Percentiles rank a stretch among this genome's conserved stretches.
Evolutionary conservation across 331 rosid species (phyloP).

Genomic region (Quercus phellos): DNA sequence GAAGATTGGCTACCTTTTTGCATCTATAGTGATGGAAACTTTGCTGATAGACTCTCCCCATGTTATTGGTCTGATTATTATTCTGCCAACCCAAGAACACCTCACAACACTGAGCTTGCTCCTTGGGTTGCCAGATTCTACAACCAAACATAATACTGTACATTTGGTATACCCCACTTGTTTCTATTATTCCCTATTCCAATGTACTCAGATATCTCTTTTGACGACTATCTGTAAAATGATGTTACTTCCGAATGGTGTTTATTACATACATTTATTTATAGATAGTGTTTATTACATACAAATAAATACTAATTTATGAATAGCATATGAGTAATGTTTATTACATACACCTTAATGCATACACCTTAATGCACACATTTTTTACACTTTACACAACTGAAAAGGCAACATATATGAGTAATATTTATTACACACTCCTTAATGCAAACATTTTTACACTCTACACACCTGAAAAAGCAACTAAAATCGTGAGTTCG

Average conservation of each 20-base stretch:
- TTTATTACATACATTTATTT: not conserved
- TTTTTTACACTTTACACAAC: no score
- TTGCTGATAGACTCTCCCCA: constrained; percentile 49
- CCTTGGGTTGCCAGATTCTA: constrained; percentile 87
- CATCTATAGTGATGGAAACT: constrained; percentile 49
- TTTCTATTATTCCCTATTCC: not conserved
- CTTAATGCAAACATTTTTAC: no score
- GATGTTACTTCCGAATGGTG: not conserved
- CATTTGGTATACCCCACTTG: not conserved
- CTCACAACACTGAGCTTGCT: constrained; percentile 65
- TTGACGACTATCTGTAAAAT: not conserved
- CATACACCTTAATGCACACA: no score
- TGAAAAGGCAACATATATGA: no score
- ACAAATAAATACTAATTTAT: no score
- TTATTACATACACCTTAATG: no score
- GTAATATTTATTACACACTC: no score
- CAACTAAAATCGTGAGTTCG: no score
- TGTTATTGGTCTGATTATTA: constrained; percentile 85
- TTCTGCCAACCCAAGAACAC: constrained; percentile 58
- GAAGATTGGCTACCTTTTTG: constrained; percentile 86
- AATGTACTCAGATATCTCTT: not conserved
- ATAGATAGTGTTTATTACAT: no score
- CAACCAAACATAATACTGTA: constrained; percentile 18
- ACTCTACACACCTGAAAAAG: no score
- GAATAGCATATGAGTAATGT: no score